phyloP scores from a whole-genome alignment of 306 rosid species.

The Delonix regia region DNA sequence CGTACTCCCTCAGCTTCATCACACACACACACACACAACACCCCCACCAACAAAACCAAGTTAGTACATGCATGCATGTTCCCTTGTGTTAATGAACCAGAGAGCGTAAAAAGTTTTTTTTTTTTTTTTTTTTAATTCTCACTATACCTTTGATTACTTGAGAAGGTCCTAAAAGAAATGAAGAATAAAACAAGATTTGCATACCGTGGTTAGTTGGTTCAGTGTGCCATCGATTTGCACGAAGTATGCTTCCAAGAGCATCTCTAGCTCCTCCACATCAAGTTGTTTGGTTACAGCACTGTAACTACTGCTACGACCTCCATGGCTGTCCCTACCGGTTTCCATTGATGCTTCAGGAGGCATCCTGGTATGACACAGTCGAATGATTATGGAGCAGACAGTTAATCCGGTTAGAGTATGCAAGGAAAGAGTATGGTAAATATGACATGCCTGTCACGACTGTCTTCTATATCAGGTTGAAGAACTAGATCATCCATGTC shows the following conservation, averaged over 20 bases:
- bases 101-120: too few species aligned
- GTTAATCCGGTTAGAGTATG: not conserved
- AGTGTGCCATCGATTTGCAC: slow-evolving; percentile 93
- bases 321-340: slow-evolving; percentile 61
- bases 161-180: too few species aligned
- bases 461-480: slow-evolving; percentile 47
- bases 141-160: too few species aligned
- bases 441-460: slow-evolving; percentile 60
- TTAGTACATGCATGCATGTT: too few species aligned
- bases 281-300: slow-evolving; percentile 69
- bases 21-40: too few species aligned
- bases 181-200: not conserved
- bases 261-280: slow-evolving; percentile 95
- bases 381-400: not conserved
- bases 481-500: slow-evolving; percentile 45
- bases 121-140: too few species aligned
- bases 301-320: slow-evolving; percentile 64
- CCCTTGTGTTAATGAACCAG: too few species aligned
- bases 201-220: slow-evolving; percentile 61
- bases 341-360: slow-evolving; percentile 63
- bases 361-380: slow-evolving; percentile 41
- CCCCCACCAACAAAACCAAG: too few species aligned
- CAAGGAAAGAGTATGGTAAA: too few species aligned
- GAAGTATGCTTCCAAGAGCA: slow-evolving; percentile 96
- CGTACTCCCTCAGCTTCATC: slow-evolving; percentile 84